Evolutionary conservation across 2,329 filamentous ascomycete genomes (phyloP).

Genomic region (Penicillium oxalicum): DNA sequence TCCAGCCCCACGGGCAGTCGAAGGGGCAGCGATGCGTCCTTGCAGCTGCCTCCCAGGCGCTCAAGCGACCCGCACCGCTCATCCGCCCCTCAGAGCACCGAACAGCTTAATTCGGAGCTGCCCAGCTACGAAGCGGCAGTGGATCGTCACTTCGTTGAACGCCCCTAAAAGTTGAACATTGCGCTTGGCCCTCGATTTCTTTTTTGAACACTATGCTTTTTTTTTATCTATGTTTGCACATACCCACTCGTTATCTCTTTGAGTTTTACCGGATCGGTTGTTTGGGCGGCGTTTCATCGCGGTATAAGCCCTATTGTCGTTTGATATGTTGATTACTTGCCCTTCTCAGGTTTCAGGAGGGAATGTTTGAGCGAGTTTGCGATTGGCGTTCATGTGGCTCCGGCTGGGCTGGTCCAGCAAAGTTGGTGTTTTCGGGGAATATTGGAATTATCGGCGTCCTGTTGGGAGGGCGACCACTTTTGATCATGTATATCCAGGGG

Average conservation of each 20-base stretch:
- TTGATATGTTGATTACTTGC: conserved; percentile 11
- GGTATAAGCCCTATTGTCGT: not conserved
- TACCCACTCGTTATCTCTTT: conserved; percentile 4
- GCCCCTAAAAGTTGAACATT: conserved; percentile 4
- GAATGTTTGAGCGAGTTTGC: conserved; percentile 19
- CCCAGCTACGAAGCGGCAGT: conserved; percentile 19
- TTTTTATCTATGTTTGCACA: conserved; percentile 8
- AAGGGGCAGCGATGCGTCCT: conserved; percentile 52
- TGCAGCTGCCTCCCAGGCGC: conserved; percentile 12
- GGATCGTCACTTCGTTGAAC: conserved; percentile 8
- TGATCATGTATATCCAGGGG: not conserved
- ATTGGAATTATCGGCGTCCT: not conserved
- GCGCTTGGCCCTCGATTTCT: not conserved
- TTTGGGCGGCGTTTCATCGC: not conserved
- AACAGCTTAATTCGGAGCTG: conserved; percentile 7
- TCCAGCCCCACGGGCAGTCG: conserved; percentile 53
- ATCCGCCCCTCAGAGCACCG: not conserved
- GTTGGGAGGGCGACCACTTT: conserved; percentile 1
- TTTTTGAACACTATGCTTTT: conserved; percentile 2
- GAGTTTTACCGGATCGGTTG: not conserved
- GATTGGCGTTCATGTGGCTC: conserved; percentile 18
- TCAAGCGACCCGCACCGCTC: conserved; percentile 1
- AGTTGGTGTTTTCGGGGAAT: conserved; percentile 4
- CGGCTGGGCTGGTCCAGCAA: conserved; percentile 8
- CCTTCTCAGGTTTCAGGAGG: conserved; percentile 3